These are phyloP conservation scores for Mortierella alpina DNA, from an alignment of 192 early-diverging fungal genomes.

Conservation along the genomic window DNA sequence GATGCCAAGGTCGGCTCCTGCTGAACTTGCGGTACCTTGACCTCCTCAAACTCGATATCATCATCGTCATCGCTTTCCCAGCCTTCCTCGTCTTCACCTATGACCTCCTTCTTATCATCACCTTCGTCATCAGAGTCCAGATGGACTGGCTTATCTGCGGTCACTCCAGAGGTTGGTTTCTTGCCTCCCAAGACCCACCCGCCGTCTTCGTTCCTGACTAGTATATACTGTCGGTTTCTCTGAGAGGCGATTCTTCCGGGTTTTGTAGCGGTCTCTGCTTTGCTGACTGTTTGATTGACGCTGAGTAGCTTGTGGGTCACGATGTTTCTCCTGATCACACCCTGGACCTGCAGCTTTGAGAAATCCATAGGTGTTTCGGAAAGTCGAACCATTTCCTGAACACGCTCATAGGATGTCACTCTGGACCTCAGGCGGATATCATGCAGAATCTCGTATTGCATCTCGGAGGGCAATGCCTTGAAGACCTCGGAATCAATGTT, in stretches of 20 bases:
- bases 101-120: constrained; percentile 39
- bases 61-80: constrained; percentile 56
- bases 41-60: constrained; percentile 67
- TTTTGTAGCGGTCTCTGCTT: constrained; percentile 23
- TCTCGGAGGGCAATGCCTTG: constrained; percentile 76
- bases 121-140: constrained; percentile 52
- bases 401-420: constrained; percentile 76
- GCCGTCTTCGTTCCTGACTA: constrained; percentile 85
- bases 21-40: constrained; percentile 22
- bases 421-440: constrained; percentile 86
- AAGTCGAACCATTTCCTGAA: constrained; percentile 76
- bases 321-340: constrained; percentile 84
- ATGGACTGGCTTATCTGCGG: constrained; percentile 37
- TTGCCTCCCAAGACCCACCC: constrained; percentile 76
- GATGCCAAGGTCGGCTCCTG: neutral
- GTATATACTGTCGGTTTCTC: constrained; percentile 81
- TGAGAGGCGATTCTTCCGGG: constrained; percentile 83
- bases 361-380: constrained; percentile 87
- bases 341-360: constrained; percentile 88
- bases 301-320: constrained; percentile 80
- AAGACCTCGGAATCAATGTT: constrained; percentile 87
- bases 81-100: constrained; percentile 29
- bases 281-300: constrained; percentile 58
- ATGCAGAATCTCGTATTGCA: constrained; percentile 95
- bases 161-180: constrained; percentile 17